Conservation (phyloP, 169 alveolate species). For the Plasmodium yoelii region DNA sequence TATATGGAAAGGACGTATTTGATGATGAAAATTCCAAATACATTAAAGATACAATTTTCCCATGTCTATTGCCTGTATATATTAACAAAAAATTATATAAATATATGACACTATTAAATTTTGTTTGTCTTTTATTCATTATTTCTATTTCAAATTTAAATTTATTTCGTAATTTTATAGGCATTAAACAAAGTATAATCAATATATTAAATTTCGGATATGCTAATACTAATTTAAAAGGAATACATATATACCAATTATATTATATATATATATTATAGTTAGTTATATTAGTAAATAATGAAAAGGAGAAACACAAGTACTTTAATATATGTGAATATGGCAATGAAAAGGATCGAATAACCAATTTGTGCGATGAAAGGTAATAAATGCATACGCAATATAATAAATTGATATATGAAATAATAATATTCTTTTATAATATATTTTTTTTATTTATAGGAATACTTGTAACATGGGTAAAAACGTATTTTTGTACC, state of each 20-base stretch:
- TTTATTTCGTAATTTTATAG: slow-evolving; percentile 40
- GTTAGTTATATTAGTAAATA: slow-evolving; percentile 58
- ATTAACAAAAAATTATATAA: slow-evolving; percentile 9
- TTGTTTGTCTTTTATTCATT: slow-evolving; percentile 2
- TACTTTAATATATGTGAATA: slow-evolving; percentile 40
- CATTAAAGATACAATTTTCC: slow-evolving; percentile 48
- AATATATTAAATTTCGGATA: not conserved
- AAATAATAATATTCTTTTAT: slow-evolving; percentile 17
- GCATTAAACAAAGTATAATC: slow-evolving; percentile 62
- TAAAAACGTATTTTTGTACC: slow-evolving; percentile 3
- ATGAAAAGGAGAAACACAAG: slow-evolving; percentile 70
- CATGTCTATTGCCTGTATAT: slow-evolving; percentile 61
- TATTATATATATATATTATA: not conserved
- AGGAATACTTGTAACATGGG: slow-evolving; percentile 49
- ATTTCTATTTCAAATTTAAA: slow-evolving; percentile 21
- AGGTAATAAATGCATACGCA: slow-evolving; percentile 28
- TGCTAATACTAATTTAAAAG: slow-evolving; percentile 5
- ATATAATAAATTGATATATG: slow-evolving; percentile 6
- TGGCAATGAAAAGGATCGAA: slow-evolving; percentile 14
- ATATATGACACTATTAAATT: not conserved
- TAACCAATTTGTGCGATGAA: slow-evolving; percentile 15
- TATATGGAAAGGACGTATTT: slow-evolving; percentile 70
- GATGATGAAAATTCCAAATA: slow-evolving; percentile 67
- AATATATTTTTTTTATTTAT: slow-evolving; percentile 24
- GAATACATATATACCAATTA: not conserved